Evolutionary conservation across 2,329 filamentous ascomycete species (phyloP).

Genomic region (Pseudocercospora crystallina): DNA sequence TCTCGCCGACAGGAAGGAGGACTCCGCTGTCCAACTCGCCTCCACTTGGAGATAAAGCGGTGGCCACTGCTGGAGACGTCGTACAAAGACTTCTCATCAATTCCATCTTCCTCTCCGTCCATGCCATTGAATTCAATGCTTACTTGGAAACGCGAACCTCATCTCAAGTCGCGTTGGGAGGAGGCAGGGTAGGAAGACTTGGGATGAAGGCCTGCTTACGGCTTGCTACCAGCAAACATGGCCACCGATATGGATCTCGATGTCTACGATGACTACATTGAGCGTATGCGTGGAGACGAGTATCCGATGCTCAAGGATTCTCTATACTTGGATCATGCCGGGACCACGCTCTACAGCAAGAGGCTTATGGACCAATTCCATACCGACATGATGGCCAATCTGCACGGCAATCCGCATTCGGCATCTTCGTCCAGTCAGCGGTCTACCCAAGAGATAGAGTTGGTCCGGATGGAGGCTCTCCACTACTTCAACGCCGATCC

Average conservation of each 20-base stretch:
- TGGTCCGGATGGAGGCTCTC: slow-evolving; percentile 69
- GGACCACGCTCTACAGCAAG: slow-evolving; percentile 68
- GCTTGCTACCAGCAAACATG: slow-evolving; percentile 9
- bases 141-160: neutral
- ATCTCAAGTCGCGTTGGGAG: slow-evolving; percentile 1
- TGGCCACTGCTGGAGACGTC: neutral
- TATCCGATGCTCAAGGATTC: slow-evolving; percentile 43
- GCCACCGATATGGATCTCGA: slow-evolving; percentile 11
- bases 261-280: slow-evolving; percentile 44
- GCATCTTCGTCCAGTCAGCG: slow-evolving; percentile 76
- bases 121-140: neutral
- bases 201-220: neutral
- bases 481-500: slow-evolving; percentile 80
- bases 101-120: neutral
- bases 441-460: slow-evolving; percentile 67
- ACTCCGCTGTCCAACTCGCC: too few relatives aligned
- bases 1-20: too few relatives aligned
- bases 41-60: too few relatives aligned
- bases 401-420: slow-evolving; percentile 93
- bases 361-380: slow-evolving; percentile 79
- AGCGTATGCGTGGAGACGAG: slow-evolving; percentile 47
- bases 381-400: slow-evolving; percentile 70
- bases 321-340: slow-evolving; percentile 86
- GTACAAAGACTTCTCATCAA: neutral
- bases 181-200: neutral